Conservation (phyloP, 2,329 filamentous ascomycete species). For the Penicillium thymicola region DNA sequence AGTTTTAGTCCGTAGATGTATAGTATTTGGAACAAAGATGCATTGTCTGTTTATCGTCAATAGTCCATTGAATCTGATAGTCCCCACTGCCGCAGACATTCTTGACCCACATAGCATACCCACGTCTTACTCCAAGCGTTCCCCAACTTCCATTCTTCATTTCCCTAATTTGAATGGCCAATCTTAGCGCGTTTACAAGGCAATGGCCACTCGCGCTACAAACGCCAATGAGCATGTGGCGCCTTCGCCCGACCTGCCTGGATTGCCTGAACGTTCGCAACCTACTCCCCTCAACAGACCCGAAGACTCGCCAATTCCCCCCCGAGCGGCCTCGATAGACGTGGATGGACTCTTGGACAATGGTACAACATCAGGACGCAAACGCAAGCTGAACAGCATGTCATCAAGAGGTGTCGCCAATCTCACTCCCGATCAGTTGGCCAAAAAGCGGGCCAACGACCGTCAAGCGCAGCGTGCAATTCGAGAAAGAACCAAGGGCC, state of each 20-base stretch:
- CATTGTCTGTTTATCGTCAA: background rate
- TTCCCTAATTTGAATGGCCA: conserved; percentile 27
- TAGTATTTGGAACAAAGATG: background rate
- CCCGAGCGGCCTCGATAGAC: conserved; percentile 25
- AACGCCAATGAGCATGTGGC: conserved; percentile 18
- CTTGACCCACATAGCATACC: conserved; percentile 1
- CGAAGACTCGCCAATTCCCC: conserved; percentile 28
- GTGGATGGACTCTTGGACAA: conserved; percentile 19
- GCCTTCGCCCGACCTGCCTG: conserved; percentile 16
- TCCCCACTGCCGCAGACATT: background rate
- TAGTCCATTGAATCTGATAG: background rate
- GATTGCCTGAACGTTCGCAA: conserved; percentile 6
- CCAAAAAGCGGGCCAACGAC: conserved; percentile 87
- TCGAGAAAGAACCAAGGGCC: conserved; percentile 73
- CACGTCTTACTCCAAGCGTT: background rate
- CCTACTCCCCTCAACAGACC: conserved; percentile 16
- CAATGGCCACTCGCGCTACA: conserved; percentile 35
- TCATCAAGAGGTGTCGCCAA: conserved; percentile 74
- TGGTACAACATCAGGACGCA: conserved; percentile 33
- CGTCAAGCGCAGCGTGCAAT: conserved; percentile 84
- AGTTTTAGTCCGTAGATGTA: background rate
- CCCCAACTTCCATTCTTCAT: background rate
- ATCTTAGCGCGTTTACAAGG: conserved; percentile 28
- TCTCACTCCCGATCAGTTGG: conserved; percentile 81
- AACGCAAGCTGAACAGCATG: conserved; percentile 42